These are phyloP conservation scores for Geranium rotundifolium DNA, from an alignment of 345 rosid species.

Conservation along the genomic window DNA sequence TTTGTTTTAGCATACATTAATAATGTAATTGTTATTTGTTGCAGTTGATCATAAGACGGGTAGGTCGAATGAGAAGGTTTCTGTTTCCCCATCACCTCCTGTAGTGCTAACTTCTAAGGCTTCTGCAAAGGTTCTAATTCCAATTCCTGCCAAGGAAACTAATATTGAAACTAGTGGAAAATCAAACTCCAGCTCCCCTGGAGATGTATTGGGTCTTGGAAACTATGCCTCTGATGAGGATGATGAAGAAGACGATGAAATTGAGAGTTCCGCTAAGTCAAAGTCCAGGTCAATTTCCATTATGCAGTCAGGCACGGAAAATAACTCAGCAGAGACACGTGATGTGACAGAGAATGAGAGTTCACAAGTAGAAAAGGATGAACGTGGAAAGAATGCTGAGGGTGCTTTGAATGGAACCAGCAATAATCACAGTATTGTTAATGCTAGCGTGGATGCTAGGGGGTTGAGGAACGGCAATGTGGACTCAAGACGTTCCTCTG, in stretches of 20 bases:
- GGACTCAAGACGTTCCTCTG: not conserved
- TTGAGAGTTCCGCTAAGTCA: slow-evolving; percentile 26
- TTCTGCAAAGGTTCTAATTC: slow-evolving; percentile 40
- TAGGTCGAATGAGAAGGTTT: slow-evolving; percentile 24
- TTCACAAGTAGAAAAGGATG: slow-evolving; percentile 15
- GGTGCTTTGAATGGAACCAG: slow-evolving; percentile 17
- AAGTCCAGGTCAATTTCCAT: slow-evolving; percentile 18
- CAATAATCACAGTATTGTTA: slow-evolving; percentile 12
- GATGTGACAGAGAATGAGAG: slow-evolving; percentile 29
- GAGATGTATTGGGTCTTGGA: slow-evolving; percentile 84
- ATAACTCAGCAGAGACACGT: slow-evolving; percentile 16
- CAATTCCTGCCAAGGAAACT: slow-evolving; percentile 26
- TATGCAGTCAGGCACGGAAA: slow-evolving; percentile 25
- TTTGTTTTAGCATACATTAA: not conserved
- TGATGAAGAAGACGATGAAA: slow-evolving; percentile 29
- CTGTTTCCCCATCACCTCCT: slow-evolving; percentile 28
- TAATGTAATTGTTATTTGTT: slow-evolving; percentile 22
- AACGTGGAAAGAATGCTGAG: slow-evolving; percentile 9
- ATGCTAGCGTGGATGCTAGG: slow-evolving; percentile 6
- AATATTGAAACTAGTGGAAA: slow-evolving; percentile 32
- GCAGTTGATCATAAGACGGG: slow-evolving; percentile 29
- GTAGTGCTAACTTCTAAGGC: slow-evolving; percentile 32
- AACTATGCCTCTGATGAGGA: slow-evolving; percentile 83
- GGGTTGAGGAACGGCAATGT: not conserved
- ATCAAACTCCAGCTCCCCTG: slow-evolving; percentile 46